Base-by-base conservation (phyloP, 78 protist genomes). In the Polysphondylium violaceum region DNA sequence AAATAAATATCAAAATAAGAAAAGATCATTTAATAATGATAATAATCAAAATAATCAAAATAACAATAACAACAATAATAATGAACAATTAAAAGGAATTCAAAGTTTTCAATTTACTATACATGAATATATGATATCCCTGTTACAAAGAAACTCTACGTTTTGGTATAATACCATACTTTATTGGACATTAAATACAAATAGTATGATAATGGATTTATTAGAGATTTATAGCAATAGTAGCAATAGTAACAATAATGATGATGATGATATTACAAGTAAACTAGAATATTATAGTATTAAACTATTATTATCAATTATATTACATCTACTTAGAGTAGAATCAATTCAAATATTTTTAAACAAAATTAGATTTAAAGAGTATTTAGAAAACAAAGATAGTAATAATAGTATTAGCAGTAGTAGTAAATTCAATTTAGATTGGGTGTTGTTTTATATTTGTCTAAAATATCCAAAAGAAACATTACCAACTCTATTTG, bases 171-270 rank as follows among this genome's bases (percentile, higher is more conserved):
- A 35, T 9, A 31, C 47, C 17, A 58, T 83, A 14, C 1, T 53
- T 9, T 27, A 83, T 21, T 83, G 90, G 90, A 51, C 53, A n/a
- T n/a, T 83, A 33, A 12, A 16, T 16, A 67, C 76, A 35, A 4
- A 67, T 17, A 29, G 36, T 19, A 25, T 47, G 17, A 17, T 27
- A n/a, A 47, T 33, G 23, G 50, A 53, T 14, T 47, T 71, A 47
- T 36, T 71, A 43, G 31, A 47, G 7, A 71, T 14, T 27, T 11
- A 23, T 23, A 68, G 21, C 19, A 68, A 4, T 11, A 68, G 44
- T 11, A 65, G 7, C n/a, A n/a, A 43, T 2, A 68, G 7, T 17
- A 43, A 31, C 31, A 67, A 64, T 19, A 64, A 36, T 17, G 1
- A 38, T 0, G 38, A 43, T 11, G 7, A 1, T 7, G 11, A 27